These are phyloP conservation scores for Neophaeococcomyces aloes DNA, from an alignment of 2,329 filamentous ascomycete species.

Conservation along the genomic window DNA sequence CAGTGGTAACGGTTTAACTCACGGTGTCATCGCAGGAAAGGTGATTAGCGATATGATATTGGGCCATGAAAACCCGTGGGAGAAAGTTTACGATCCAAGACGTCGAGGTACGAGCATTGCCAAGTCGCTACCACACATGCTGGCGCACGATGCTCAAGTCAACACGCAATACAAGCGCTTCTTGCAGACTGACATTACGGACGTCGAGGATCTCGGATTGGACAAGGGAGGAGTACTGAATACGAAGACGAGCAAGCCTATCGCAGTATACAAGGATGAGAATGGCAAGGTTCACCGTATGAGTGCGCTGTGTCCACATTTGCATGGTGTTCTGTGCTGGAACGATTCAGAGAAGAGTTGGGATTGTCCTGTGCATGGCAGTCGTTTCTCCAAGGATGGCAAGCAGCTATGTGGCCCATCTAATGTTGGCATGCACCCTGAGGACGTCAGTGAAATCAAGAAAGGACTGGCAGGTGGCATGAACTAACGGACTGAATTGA, in stretches of 20 bases:
- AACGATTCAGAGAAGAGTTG: constrained; percentile 44
- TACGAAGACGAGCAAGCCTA: constrained; percentile 32
- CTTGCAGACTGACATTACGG: constrained; percentile 43
- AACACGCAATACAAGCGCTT: constrained; percentile 48
- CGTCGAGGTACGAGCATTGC: constrained; percentile 33
- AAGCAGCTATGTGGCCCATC: constrained; percentile 33
- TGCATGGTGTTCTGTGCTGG: constrained; percentile 49
- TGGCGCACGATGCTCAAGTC: constrained; percentile 45
- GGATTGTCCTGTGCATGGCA: constrained; percentile 44
- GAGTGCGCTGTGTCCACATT: constrained; percentile 46
- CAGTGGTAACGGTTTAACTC: constrained; percentile 48
- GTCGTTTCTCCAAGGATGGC: constrained; percentile 35
- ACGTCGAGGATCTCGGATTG: constrained; percentile 44
- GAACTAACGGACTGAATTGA: too few species aligned
- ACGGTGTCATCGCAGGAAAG: constrained; percentile 43
- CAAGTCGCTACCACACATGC: constrained; percentile 37
- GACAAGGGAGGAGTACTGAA: constrained; percentile 46
- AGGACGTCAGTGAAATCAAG: constrained; percentile 7
- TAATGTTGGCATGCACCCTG: constrained; percentile 28
- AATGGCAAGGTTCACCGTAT: constrained; percentile 41
- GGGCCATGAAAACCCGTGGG: constrained; percentile 41
- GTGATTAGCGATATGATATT: constrained; percentile 47
- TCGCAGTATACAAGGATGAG: constrained; percentile 49
- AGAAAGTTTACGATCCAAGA: constrained; percentile 41
- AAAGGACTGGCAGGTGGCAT: not conserved